A percentile compares a stretch with the other conserved stretches of the same genome.
These are phyloP conservation scores for barley (Hordeum vulgare) DNA, from an alignment of 176 grass and related monocot species.

Conservation along the genomic window DNA sequence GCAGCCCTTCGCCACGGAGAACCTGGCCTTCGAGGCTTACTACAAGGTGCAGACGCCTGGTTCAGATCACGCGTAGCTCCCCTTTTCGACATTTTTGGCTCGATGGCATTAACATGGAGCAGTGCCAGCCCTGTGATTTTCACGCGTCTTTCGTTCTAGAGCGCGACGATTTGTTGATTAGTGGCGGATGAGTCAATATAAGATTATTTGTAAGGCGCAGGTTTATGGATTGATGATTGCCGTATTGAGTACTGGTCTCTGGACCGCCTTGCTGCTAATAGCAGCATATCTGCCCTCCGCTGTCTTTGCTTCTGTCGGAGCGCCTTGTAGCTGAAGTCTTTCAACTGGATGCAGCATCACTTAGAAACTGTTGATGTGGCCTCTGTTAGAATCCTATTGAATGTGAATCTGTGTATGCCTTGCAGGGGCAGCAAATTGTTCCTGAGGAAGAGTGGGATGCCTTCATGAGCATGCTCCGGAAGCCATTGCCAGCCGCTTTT, in stretches of 20 bases:
- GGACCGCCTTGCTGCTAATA: background rate
- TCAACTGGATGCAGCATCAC: background rate
- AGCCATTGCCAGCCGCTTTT: conserved; percentile 80
- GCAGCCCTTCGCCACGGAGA: conserved; percentile 90
- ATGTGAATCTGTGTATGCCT: background rate
- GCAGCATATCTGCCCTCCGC: background rate
- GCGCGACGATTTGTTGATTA: background rate
- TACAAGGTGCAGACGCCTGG: conserved; percentile 58
- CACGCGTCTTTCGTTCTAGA: background rate
- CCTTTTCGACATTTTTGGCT: background rate
- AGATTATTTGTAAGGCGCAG: background rate
- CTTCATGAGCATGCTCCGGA: conserved; percentile 65
- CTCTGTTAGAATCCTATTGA: background rate
- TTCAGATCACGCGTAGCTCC: background rate
- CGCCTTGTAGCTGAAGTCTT: background rate
- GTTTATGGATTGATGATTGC: background rate
- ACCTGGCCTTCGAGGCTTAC: conserved; percentile 78
- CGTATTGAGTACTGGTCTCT: background rate
- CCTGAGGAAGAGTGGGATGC: conserved; percentile 67
- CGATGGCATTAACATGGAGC: background rate
- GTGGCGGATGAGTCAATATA: background rate
- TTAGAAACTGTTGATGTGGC: background rate
- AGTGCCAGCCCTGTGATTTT: background rate
- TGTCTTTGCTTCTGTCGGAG: background rate
- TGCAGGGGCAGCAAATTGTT: conserved; percentile 76